These are phyloP conservation scores for Collybia mongolica DNA, from an alignment of 768 basidiomycete species.

Conservation along the genomic window DNA sequence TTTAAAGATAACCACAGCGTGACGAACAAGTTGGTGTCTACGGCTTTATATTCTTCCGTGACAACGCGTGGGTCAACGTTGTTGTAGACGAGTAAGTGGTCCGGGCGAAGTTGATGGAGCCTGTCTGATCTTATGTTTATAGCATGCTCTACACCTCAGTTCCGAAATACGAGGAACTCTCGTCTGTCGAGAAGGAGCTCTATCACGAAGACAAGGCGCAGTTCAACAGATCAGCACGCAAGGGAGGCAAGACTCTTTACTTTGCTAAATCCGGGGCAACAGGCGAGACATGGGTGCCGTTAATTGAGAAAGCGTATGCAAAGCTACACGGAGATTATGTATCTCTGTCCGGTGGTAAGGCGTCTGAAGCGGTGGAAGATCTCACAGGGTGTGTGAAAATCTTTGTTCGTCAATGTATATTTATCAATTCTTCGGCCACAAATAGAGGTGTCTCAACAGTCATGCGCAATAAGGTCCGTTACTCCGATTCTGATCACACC, in stretches of 20 bases:
- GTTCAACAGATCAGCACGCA: constrained; percentile 44
- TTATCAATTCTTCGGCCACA: background rate
- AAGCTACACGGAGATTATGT: constrained; percentile 51
- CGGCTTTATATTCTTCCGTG: constrained; percentile 58
- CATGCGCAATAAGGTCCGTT: constrained; percentile 36
- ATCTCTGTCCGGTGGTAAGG: constrained; percentile 31
- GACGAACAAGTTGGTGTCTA: constrained; percentile 56
- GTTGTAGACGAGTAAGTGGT: constrained; percentile 53
- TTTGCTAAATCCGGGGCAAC: constrained; percentile 47
- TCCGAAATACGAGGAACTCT: constrained; percentile 51
- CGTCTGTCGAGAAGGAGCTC: constrained; percentile 35
- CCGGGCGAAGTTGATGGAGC: background rate
- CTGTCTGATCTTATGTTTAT: background rate
- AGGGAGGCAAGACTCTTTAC: constrained; percentile 46
- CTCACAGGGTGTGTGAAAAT: constrained; percentile 45
- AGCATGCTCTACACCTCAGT: constrained; percentile 48
- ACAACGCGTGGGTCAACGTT: constrained; percentile 50
- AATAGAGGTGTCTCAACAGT: constrained; percentile 43
- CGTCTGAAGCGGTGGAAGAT: constrained; percentile 53
- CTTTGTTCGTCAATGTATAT: background rate
- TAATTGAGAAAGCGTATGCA: constrained; percentile 62
- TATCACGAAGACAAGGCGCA: constrained; percentile 51
- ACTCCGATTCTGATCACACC: background rate
- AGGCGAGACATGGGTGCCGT: constrained; percentile 55
- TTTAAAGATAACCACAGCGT: constrained; percentile 24